phyloP scores from a whole-genome alignment of 75 land plant genomes.

The Larix kaempferi region DNA sequence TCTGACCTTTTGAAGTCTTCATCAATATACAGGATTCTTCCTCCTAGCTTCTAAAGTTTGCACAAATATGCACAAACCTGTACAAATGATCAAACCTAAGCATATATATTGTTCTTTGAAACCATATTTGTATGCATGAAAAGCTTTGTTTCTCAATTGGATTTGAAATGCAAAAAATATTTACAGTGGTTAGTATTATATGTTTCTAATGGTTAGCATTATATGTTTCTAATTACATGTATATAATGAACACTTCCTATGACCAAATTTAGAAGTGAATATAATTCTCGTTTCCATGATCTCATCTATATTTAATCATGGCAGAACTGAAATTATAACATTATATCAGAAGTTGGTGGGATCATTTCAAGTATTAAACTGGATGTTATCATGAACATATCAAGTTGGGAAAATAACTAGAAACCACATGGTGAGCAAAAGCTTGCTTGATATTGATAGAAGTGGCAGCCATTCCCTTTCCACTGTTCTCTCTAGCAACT shows the following conservation, averaged over 20 bases:
- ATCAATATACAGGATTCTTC: too few species aligned
- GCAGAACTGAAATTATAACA: not conserved
- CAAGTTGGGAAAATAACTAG: not conserved
- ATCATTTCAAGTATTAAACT: not conserved
- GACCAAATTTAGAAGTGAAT: not conserved
- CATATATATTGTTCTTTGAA: too few species aligned
- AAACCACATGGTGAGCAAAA: constrained; percentile 62
- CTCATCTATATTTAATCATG: not conserved
- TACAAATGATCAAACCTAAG: too few species aligned
- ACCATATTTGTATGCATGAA: too few species aligned
- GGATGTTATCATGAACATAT: not conserved
- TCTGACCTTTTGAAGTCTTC: too few species aligned
- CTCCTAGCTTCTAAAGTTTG: too few species aligned
- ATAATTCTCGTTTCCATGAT: not conserved
- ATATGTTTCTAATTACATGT: not conserved
- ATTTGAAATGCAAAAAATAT: too few species aligned
- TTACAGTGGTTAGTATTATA: too few species aligned
- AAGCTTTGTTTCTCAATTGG: too few species aligned
- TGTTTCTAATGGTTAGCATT: too few species aligned
- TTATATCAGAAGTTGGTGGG: not conserved
- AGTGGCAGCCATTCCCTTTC: constrained; percentile 21
- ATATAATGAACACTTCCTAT: not conserved
- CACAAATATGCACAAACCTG: too few species aligned
- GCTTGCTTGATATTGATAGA: constrained; percentile 56
- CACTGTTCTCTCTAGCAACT: not conserved